A percentile compares a stretch with the other conserved stretches of the same genome.
Conservation (phyloP, 129 eudicot species). For the Flaveria brownii region DNA sequence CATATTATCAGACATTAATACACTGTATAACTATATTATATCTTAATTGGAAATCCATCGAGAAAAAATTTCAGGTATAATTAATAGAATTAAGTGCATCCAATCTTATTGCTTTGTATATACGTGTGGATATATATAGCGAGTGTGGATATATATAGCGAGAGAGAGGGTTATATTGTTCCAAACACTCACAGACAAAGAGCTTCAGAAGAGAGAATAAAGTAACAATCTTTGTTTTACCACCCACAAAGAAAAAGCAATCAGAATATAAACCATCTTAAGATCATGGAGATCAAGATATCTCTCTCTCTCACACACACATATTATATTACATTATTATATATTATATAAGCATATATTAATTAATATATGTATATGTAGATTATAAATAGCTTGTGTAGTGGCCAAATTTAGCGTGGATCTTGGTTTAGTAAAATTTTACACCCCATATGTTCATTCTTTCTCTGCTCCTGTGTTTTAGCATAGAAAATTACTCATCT, state of each 20-base stretch:
- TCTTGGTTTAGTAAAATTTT: slow-evolving; percentile 19
- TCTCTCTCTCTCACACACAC: slow-evolving; percentile 8
- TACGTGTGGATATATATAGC: too few species aligned
- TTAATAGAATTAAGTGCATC: too few species aligned
- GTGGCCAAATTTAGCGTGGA: slow-evolving; percentile 23
- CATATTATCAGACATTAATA: too few species aligned
- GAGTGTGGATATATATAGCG: not conserved
- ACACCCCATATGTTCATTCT: slow-evolving; percentile 29
- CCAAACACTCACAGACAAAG: slow-evolving; percentile 36
- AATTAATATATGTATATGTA: not conserved
- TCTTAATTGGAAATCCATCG: too few species aligned
- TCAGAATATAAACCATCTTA: slow-evolving; percentile 23
- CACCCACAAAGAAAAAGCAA: slow-evolving; percentile 10
- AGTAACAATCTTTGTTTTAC: too few species aligned
- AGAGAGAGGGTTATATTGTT: slow-evolving; percentile 18
- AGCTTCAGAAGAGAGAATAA: too few species aligned
- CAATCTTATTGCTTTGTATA: too few species aligned
- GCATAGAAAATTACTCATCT: slow-evolving; percentile 31
- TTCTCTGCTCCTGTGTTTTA: slow-evolving; percentile 34
- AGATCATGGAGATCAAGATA: not conserved
- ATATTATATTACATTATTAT: not conserved
- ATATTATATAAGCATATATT: not conserved
- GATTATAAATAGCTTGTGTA: slow-evolving; percentile 1
- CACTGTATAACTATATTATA: too few species aligned
- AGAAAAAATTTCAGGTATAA: too few species aligned